phyloP scores from a whole-genome alignment of 768 basidiomycete genomes.

The Termitomyces sp. region DNA sequence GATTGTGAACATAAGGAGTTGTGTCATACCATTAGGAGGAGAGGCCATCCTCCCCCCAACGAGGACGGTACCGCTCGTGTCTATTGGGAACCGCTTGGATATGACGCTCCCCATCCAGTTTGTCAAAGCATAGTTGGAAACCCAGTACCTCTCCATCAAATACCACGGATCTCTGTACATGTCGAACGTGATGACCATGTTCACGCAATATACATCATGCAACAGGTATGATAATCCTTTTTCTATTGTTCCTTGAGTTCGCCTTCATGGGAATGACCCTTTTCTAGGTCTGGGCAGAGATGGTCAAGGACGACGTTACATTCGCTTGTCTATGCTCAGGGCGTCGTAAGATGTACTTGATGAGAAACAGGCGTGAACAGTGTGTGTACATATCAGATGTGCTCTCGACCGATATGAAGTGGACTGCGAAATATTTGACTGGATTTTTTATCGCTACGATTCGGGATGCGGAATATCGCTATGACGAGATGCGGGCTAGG shows the following conservation, averaged over 20 bases:
- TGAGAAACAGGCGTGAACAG: background rate
- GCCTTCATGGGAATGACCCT: background rate
- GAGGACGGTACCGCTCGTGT: background rate
- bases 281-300: background rate
- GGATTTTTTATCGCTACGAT: background rate
- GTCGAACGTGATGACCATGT: background rate
- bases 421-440: background rate
- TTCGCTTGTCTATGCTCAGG: background rate
- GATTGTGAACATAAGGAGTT: background rate
- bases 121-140: background rate
- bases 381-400: background rate
- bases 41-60: background rate
- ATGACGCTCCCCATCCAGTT: background rate
- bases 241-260: background rate
- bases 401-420: background rate
- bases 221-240: background rate
- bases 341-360: background rate
- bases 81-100: background rate
- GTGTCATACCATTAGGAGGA: background rate
- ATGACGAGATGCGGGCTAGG: background rate
- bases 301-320: background rate
- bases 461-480: background rate
- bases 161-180: background rate
- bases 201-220: background rate
- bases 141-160: background rate